Conservation (phyloP, 768 basidiomycete species). For the Cystoderma amianthinum region DNA sequence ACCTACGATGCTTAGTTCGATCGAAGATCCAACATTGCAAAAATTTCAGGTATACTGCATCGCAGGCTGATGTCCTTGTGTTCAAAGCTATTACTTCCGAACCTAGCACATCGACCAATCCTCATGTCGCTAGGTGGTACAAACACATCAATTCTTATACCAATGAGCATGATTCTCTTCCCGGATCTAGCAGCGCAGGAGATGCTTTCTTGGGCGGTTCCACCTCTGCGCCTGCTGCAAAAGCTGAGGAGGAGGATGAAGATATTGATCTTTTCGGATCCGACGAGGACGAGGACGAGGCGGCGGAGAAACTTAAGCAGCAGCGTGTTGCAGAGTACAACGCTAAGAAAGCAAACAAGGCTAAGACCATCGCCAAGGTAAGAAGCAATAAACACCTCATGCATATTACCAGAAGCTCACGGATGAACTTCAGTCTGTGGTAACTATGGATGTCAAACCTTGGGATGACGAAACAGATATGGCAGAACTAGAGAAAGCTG, state of each 20-base stretch:
- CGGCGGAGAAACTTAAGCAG: constrained; percentile 82
- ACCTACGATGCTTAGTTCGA: constrained; percentile 3
- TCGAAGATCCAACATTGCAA: constrained; percentile 4
- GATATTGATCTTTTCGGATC: constrained; percentile 87
- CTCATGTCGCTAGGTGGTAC: constrained; percentile 88
- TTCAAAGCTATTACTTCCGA: constrained; percentile 72
- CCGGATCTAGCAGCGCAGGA: constrained; percentile 82
- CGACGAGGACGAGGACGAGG: constrained; percentile 71
- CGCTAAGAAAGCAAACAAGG: constrained; percentile 87
- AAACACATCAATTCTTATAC: constrained; percentile 86
- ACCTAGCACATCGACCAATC: constrained; percentile 58
- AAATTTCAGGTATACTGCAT: constrained; percentile 72
- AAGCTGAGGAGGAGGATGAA: constrained; percentile 63
- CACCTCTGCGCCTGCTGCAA: constrained; percentile 35
- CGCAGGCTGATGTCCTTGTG: constrained; percentile 90
- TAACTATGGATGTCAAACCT: constrained; percentile 97
- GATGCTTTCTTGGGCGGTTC: constrained; percentile 59
- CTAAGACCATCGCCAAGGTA: constrained; percentile 85
- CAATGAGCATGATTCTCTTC: constrained; percentile 68
- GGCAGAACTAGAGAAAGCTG: constrained; percentile 73
- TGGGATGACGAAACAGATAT: constrained; percentile 99
- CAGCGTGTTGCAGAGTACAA: constrained; percentile 93
- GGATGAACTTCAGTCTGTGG: constrained; percentile 66
- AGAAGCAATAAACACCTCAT: constrained; percentile 11
- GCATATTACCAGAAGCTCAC: constrained; percentile 6